Conservation (phyloP, 352 stramenopile species). For the Thalassiosira livingstoniorum region DNA sequence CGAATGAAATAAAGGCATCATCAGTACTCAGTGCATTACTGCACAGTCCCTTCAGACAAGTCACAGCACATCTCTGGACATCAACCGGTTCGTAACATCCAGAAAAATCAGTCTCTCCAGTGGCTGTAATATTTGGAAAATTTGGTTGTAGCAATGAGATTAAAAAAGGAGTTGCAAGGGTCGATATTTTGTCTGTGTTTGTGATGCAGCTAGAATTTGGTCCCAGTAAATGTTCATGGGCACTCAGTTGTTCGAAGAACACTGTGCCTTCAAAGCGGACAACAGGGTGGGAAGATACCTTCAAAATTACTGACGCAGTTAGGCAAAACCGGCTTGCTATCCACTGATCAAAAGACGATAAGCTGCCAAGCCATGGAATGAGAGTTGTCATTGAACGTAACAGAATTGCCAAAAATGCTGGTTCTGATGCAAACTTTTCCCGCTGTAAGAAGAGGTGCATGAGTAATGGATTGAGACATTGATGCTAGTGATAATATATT, state of each 20-base stretch:
- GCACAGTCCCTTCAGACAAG: slow-evolving; percentile 53
- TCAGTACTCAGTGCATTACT: slow-evolving; percentile 13
- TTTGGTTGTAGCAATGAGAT: slow-evolving; percentile 38
- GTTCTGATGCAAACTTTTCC: slow-evolving; percentile 73
- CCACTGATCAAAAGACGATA: slow-evolving; percentile 62
- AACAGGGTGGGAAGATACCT: slow-evolving; percentile 58
- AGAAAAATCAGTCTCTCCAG: slow-evolving; percentile 44
- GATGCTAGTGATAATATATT: neutral
- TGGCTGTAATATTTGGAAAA: slow-evolving; percentile 35
- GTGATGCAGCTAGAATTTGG: slow-evolving; percentile 51
- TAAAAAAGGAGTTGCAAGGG: slow-evolving; percentile 56
- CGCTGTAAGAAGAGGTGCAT: slow-evolving; percentile 25
- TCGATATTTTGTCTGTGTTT: slow-evolving; percentile 44
- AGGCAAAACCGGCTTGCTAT: slow-evolving; percentile 73
- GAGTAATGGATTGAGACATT: slow-evolving; percentile 13
- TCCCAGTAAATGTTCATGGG: slow-evolving; percentile 24
- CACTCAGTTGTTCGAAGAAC: slow-evolving; percentile 79
- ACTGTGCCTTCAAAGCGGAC: slow-evolving; percentile 75
- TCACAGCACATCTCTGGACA: slow-evolving; percentile 53
- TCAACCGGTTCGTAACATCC: slow-evolving; percentile 39
- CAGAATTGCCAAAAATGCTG: slow-evolving; percentile 72
- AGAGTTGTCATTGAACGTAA: slow-evolving; percentile 83
- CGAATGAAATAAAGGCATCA: slow-evolving; percentile 46
- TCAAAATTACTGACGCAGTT: slow-evolving; percentile 75
- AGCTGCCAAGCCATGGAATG: slow-evolving; percentile 63